Percentiles rank a stretch among this genome's conserved stretches.
Conservation (phyloP, 129 eudicot genomes). For the Glebionis coronaria region DNA sequence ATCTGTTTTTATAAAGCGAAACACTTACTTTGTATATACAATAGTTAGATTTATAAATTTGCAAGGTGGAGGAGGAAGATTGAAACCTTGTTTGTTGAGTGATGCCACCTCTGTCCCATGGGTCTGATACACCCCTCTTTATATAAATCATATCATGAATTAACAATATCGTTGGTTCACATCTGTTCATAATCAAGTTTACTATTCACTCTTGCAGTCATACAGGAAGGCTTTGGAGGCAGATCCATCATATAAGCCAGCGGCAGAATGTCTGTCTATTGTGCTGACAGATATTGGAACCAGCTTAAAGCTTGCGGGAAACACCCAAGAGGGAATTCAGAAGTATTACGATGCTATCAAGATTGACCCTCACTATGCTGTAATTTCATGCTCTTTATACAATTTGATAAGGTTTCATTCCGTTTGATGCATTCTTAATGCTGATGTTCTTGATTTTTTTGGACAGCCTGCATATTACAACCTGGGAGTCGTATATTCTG, state of each 20-base stretch:
- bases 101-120: no score
- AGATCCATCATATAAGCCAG: constrained; percentile 82
- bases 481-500: constrained; percentile 96
- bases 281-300: constrained; percentile 96
- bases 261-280: constrained; percentile 90
- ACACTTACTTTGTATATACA: no score
- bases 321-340: constrained; percentile 93
- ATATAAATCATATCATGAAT: no score
- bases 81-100: no score
- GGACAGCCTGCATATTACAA: constrained; percentile 98
- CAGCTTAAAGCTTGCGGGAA: constrained; percentile 97
- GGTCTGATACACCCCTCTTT: no score
- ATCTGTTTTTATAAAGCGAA: no score
- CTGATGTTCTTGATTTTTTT: constrained; percentile 25
- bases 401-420: constrained; percentile 4
- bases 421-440: constrained; percentile 9
- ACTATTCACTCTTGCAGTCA: constrained; percentile 47
- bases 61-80: no score
- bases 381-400: constrained; percentile 33
- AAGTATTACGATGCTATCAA: constrained; percentile 95
- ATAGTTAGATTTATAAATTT: no score
- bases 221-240: constrained; percentile 84
- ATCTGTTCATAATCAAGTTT: constrained; percentile 12
- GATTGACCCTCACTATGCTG: constrained; percentile 92
- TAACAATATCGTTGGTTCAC: no score